Base-by-base conservation (phyloP, 1,284 basidiomycete genomes). In the Ceratobasidium sp. region DNA sequence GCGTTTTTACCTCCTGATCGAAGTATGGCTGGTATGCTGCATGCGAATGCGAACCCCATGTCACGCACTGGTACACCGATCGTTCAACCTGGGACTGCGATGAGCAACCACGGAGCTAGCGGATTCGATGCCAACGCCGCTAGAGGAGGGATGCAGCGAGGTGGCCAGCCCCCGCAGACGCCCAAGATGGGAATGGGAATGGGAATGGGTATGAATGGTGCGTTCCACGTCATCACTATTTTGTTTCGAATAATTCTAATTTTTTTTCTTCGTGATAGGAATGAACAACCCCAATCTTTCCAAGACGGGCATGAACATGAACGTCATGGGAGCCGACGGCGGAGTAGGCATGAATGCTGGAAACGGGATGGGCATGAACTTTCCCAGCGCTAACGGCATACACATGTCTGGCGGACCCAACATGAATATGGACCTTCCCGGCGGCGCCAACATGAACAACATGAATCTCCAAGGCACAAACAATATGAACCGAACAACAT, bases 351-450 rank as follows among this genome's bases (percentile, higher is more conserved):
- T 58, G 56, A 75, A 63, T 10, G 77, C 80, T 51, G 66, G 40
- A n/a, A 64, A 49, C 46, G 64, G 67, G n/a, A 64, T 77, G 68
- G 40, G 56, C 26, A 44, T 49, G 46, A 70, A 71, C 77, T 80
- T 82, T 79, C 81, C 80, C 26, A 79, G 80, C 64, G 79, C 79
- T 71, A 79, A 20, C n/a, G 46, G 46, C n/a, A 46, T 66, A 42
- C 44, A 80, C 42, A 66, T 66, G 63, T 66, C 63, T 15, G 63
- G 40, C 42, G 60, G 60, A 20, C 58, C 79, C 44, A 80, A 69
- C 51, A 55, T 80, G 81, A 61, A 78, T 20, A 77, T 81, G 72
- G 81, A 68, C 69, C 40, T 78, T 69, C 69, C 67, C 39, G 78
- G 42, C 33, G 71, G 28, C 53, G 58, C 44, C 4, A 46, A 44